Evolutionary conservation across 1,139 yeast species (phyloP).

Genomic region (Diutina catenulata): DNA sequence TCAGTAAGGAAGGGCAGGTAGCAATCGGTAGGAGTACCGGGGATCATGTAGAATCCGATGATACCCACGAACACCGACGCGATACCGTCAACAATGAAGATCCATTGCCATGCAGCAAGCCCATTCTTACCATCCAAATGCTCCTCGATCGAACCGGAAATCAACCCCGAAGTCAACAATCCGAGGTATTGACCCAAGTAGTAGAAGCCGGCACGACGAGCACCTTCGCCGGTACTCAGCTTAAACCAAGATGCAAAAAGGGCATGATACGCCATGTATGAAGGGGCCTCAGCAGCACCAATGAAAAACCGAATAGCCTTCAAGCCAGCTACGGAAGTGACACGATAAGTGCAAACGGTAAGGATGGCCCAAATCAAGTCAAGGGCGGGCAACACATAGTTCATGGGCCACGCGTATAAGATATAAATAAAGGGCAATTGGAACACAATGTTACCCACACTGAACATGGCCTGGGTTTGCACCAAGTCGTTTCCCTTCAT

Average conservation of each 20-base stretch:
- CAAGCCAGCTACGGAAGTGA: conserved; percentile 33
- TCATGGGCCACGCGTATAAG: conserved; percentile 38
- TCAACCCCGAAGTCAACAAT: conserved; percentile 47
- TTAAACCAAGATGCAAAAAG: conserved; percentile 34
- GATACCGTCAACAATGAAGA: conserved; percentile 55
- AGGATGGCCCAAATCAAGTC: conserved; percentile 59
- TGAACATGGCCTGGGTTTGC: conserved; percentile 46
- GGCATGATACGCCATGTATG: conserved; percentile 49
- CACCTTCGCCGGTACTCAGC: conserved; percentile 14
- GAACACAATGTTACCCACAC: conserved; percentile 46
- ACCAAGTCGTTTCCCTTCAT: conserved; percentile 60
- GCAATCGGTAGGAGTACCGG: conserved; percentile 59
- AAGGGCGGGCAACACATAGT: conserved; percentile 42
- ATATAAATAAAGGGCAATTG: conserved; percentile 39
- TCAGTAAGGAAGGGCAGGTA: conserved; percentile 45
- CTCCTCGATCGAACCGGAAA: conserved; percentile 49
- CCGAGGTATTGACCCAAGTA: conserved; percentile 54
- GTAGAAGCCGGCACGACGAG: conserved; percentile 50
- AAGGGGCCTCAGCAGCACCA: conserved; percentile 53
- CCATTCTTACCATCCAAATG: conserved; percentile 36
- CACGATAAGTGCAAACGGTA: conserved; percentile 43
- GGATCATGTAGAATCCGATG: conserved; percentile 48
- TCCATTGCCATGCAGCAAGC: conserved; percentile 62
- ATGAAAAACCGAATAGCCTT: conserved; percentile 49
- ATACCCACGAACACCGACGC: conserved; percentile 50